Conservation (phyloP, 176 grass and related monocot genomes). For the Aegilops sharonensis region DNA sequence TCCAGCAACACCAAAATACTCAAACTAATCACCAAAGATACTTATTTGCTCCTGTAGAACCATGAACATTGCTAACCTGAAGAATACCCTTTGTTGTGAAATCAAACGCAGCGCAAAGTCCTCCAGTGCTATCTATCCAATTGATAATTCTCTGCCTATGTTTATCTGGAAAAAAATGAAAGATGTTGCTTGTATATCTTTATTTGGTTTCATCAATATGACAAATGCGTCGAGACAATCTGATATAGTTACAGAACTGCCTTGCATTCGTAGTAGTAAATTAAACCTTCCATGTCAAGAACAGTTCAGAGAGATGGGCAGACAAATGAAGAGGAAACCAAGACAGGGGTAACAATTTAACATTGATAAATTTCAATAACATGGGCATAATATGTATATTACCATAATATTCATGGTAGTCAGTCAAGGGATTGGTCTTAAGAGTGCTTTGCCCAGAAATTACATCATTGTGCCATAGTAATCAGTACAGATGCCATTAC, state of each 20-base stretch:
- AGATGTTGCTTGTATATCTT: not conserved
- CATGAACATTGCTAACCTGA: slow-evolving; percentile 58
- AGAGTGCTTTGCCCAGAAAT: slow-evolving; percentile 1
- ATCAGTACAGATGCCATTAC: not conserved
- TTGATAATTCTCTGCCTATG: slow-evolving; percentile 84
- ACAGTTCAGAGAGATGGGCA: not conserved
- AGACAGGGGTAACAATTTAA: not conserved
- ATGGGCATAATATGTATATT: not conserved
- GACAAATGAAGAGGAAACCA: slow-evolving; percentile 17
- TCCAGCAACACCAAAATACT: slow-evolving; percentile 17
- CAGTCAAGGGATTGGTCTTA: not conserved
- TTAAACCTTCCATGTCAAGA: not conserved
- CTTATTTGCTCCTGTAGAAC: slow-evolving; percentile 2
- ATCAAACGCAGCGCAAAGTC: slow-evolving; percentile 81
- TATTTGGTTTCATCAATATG: not conserved
- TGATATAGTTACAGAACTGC: not conserved
- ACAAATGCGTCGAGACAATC: not conserved
- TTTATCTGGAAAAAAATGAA: slow-evolving; percentile 51
- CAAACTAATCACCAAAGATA: slow-evolving; percentile 3
- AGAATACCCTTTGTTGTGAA: slow-evolving; percentile 97
- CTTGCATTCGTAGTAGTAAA: not conserved
- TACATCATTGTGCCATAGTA: not conserved
- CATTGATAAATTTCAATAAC: not conserved
- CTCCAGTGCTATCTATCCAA: slow-evolving; percentile 81
- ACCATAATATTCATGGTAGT: not conserved